Evolutionary conservation across 192 early-diverging fungal species (phyloP), one percentile per base, ranked within the genome.

Genomic region (Coemansia sp.): DNA sequence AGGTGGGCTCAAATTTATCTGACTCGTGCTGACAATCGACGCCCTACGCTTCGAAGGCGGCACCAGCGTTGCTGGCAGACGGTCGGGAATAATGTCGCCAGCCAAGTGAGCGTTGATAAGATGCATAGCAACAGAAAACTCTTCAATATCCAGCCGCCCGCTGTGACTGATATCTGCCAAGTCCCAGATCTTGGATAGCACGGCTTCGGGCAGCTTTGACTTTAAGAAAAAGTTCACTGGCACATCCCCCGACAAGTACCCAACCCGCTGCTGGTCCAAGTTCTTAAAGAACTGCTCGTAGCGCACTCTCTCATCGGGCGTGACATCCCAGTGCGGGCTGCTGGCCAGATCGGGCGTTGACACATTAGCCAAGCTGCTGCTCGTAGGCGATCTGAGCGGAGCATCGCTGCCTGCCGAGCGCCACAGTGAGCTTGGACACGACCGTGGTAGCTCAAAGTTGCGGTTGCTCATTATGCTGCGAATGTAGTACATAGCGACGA

Each of bases 401-500:
- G 66, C 84, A 53, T 75, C 83, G 72, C 66, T 89, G 18, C 83
- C 83, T 18, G 77, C 78, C 33, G 83, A 85, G 55, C 75, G 71
- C 86, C 71, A 91, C 57, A 90, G 71, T n/a, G 86, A 74, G 15
- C 87, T 74, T 12, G 97, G 93, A 20, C 95, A 78, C 7, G 78
- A 65, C 6, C 83, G 53, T 15, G 97, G 97, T n/a, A 97, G 82
- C 31, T 84, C 81, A 46, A 82, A 73, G 39, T 89, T 80, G 20
- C 85, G 86, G 36, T 91, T 92, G 62, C 92, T 88, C 89, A 94
- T 95, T 20, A 92, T 79, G 64, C 89, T 87, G 18, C 91, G 88
- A 63, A 98, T 90, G 67, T 94, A 91, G 71, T 89, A 88, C 95
- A 98, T 97, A 43, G 94, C 95, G 60, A 94, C 89, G 47, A 92